Base-by-base conservation (phyloP, 2,329 filamentous ascomycete genomes). In the Verticillium nubilum region DNA sequence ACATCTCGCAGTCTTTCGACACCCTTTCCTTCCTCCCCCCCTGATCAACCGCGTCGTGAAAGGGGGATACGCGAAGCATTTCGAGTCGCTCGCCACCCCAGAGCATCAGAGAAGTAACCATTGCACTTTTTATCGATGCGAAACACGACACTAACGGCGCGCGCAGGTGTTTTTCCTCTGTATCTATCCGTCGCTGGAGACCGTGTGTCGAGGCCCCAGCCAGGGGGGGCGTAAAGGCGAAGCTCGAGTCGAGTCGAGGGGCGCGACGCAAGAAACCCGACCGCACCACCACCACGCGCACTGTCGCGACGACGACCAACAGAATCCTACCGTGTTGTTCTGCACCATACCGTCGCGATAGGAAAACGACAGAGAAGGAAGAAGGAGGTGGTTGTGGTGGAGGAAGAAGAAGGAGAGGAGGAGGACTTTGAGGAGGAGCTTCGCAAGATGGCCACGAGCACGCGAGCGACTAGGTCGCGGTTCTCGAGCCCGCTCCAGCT, bases 381-480 rank as follows among this genome's bases (percentile, higher is more conserved):
- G 28, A 54, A 54, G 52, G 52, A 23, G 29, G 27, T 31, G 52
- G 26, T 31, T 19, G 26, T 31, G 52, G 42, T 10, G 42, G 42
- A 23, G 42, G 42, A 42, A 89, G 77, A 89, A 90, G 84, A 88
- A 88, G 85, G 85, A 85, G 77, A 81, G 84, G 71, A 63, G 53
- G 66, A 65, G 23, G 67, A 64, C 15, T 73, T 66, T 42, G 68
- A 65, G 6, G 66, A 70, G 54, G 67, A 71, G 42, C 72, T 71
- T 62, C 73, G 75, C 57, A 71, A 76, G 68, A 74, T 76, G 61
- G 74, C 78, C 50, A 72, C 76, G 62, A 78, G 73, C 67, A 79
- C 77, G 63, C 74, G 80, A 72, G 73, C 79, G 59, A 76, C 80
- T 65, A 78, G 83, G 72, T 85, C 83, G 72, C 81, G 83, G 58